Percentiles rank a stretch among this genome's conserved stretches.
Conservation (phyloP, 2,329 filamentous ascomycete species). For the Teratosphaeria destructans region DNA sequence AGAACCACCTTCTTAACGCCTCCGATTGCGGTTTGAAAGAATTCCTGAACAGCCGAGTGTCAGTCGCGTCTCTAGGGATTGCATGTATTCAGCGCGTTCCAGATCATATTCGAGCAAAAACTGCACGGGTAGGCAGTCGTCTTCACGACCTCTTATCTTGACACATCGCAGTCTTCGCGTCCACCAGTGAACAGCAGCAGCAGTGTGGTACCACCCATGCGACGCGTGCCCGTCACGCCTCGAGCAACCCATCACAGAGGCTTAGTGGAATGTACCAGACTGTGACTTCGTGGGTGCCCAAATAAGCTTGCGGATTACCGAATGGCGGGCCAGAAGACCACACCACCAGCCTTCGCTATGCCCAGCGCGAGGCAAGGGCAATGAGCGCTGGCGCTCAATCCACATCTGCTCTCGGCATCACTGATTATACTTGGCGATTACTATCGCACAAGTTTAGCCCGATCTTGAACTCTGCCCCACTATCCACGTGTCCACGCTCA, state of each 20-base stretch:
- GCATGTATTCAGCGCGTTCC: conserved; percentile 1
- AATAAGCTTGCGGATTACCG: background rate
- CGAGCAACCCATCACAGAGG: background rate
- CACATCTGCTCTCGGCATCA: background rate
- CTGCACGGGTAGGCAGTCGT: background rate
- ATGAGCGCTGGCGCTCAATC: background rate
- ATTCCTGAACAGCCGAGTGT: conserved; percentile 69
- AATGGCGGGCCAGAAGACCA: background rate
- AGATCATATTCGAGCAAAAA: background rate
- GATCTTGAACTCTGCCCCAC: background rate
- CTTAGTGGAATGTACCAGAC: background rate
- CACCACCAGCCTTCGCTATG: background rate
- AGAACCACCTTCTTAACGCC: conserved; percentile 84
- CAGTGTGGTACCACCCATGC: background rate
- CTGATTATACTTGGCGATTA: background rate
- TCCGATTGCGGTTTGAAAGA: conserved; percentile 80
- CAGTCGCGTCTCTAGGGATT: conserved; percentile 42
- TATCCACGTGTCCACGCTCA: background rate
- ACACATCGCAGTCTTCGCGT: background rate
- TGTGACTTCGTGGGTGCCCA: background rate
- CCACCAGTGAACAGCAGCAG: conserved; percentile 6
- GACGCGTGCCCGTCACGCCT: background rate
- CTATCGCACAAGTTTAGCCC: background rate
- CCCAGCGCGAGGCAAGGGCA: background rate
- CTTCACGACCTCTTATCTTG: background rate